Evolutionary conservation across 441 rosid species (phyloP).

Genomic region (Mallotus japonicus): DNA sequence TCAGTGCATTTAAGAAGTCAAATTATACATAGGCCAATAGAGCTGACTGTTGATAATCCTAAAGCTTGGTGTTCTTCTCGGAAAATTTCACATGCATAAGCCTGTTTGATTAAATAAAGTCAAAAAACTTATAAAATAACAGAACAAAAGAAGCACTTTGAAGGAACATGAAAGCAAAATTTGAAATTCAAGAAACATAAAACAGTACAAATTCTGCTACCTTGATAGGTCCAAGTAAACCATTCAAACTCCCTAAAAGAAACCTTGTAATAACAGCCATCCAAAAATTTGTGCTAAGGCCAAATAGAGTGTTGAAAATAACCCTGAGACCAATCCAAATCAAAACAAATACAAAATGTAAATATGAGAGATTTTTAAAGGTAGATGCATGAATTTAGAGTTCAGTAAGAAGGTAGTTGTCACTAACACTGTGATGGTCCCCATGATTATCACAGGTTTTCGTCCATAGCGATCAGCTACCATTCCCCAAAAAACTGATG

Average conservation of each 20-base stretch:
- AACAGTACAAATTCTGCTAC: constrained; percentile 27
- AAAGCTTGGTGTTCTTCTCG: constrained; percentile 70
- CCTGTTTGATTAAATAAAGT: constrained; percentile 37
- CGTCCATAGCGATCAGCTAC: constrained; percentile 86
- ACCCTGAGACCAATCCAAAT: constrained; percentile 46
- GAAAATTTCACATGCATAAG: constrained; percentile 73
- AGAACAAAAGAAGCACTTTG: not conserved
- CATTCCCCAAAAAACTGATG: constrained; percentile 86
- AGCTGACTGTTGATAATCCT: constrained; percentile 74
- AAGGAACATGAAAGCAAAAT: no score
- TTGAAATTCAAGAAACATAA: no score
- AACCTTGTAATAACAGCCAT: constrained; percentile 78
- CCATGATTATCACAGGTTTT: constrained; percentile 75
- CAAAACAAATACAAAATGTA: not conserved
- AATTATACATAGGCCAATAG: constrained; percentile 2
- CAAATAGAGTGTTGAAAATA: constrained; percentile 78
- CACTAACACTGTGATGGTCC: constrained; percentile 69
- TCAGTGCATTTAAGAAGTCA: not conserved
- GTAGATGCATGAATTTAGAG: constrained; percentile 1
- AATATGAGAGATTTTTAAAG: not conserved
- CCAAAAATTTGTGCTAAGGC: constrained; percentile 78
- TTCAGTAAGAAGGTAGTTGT: not conserved
- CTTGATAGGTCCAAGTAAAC: constrained; percentile 87
- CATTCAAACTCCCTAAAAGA: constrained; percentile 71
- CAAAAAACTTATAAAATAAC: not conserved